Percentiles rank a stretch among this genome's conserved stretches.
These are phyloP conservation scores for Cyberlindnera subsufficiens DNA, from an alignment of 805 yeast species.

Conservation along the genomic window DNA sequence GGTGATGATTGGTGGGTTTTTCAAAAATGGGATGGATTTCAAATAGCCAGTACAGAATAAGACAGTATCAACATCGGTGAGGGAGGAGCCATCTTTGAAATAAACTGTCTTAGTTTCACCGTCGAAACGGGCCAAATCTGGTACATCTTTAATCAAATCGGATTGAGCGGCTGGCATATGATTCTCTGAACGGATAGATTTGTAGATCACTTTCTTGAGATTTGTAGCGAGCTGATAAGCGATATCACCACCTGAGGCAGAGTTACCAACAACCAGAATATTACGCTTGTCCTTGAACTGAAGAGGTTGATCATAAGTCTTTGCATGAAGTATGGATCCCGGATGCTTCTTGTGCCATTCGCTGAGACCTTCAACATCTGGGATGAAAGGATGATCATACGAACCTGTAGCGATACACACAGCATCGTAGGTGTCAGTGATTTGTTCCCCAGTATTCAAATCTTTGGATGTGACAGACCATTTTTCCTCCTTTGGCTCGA, in stretches of 20 bases:
- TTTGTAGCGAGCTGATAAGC: conserved; percentile 50
- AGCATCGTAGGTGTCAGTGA: conserved; percentile 44
- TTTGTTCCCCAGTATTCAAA: conserved; percentile 18
- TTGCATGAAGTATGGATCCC: conserved; percentile 49
- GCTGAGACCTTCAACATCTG: conserved; percentile 47
- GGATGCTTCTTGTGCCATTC: conserved; percentile 42
- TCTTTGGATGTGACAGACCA: conserved; percentile 41
- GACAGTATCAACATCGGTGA: conserved; percentile 47
- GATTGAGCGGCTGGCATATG: conserved; percentile 38
- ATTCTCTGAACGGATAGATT: conserved; percentile 43
- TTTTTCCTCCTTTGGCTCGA: conserved; percentile 24
- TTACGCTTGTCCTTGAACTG: conserved; percentile 33
- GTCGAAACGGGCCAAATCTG: conserved; percentile 37
- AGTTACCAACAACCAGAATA: conserved; percentile 67
- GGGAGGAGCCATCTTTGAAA: conserved; percentile 42
- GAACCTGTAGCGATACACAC: conserved; percentile 62
- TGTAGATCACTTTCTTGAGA: conserved; percentile 36
- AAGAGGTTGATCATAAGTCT: conserved; percentile 43
- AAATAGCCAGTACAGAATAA: conserved; percentile 75
- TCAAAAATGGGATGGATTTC: conserved; percentile 58
- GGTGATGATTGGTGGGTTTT: conserved; percentile 31
- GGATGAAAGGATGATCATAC: conserved; percentile 55
- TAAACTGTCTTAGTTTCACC: conserved; percentile 32
- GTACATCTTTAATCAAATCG: conserved; percentile 34
- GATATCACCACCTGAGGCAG: conserved; percentile 73